A percentile compares a stretch with the other conserved stretches of the same genome.
These are phyloP conservation scores for Colletotrichum orbiculare DNA, from an alignment of 2,329 filamentous ascomycete species.

Conservation along the genomic window DNA sequence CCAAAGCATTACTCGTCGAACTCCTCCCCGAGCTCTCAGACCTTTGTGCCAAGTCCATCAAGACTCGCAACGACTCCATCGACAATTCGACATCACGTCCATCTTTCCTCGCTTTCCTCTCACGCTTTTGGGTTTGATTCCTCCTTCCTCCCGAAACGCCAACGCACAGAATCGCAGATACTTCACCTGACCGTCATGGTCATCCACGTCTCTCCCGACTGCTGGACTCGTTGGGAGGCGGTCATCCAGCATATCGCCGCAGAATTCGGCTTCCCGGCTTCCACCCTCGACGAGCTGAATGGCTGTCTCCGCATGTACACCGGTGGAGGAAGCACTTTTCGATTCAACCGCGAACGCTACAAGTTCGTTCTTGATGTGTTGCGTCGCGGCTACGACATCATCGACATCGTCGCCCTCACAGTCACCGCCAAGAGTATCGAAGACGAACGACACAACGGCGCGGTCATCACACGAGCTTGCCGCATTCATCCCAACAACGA, in stretches of 20 bases:
- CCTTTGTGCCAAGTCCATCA: no score
- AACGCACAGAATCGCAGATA: background rate
- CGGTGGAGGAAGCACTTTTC: slow-evolving; percentile 26
- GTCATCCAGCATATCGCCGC: slow-evolving; percentile 1
- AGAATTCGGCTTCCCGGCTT: slow-evolving; percentile 17
- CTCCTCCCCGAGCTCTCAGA: no score
- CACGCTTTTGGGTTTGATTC: no score
- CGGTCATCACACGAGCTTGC: slow-evolving; percentile 16
- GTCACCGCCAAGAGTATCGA: slow-evolving; percentile 1
- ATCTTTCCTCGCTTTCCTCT: no score
- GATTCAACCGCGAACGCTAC: background rate
- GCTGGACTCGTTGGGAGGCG: background rate
- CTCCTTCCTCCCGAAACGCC: background rate
- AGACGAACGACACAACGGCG: background rate
- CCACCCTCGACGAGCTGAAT: background rate
- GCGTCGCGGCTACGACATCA: slow-evolving; percentile 1
- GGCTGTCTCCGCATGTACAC: background rate
- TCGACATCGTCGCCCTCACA: slow-evolving; percentile 23
- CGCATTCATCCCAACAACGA: background rate
- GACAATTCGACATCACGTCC: no score
- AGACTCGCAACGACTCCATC: no score
- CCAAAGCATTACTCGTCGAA: no score
- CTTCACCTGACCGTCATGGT: background rate
- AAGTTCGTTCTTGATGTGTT: slow-evolving; percentile 22
- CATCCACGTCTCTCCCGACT: background rate